Base-by-base conservation (phyloP, 805 yeast species). In the Teunomyces kruisii region DNA sequence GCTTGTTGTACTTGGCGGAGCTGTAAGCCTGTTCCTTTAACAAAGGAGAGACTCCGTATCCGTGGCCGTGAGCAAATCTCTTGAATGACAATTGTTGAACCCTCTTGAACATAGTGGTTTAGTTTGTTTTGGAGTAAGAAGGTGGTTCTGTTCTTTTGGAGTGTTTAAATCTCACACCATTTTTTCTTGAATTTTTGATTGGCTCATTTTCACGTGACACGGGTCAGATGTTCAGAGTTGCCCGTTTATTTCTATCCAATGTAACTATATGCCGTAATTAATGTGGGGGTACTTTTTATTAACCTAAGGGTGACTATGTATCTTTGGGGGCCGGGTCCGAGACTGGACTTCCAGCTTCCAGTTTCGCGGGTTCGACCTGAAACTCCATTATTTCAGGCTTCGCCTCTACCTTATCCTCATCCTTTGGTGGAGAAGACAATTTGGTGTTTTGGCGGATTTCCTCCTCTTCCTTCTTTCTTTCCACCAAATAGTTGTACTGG, bases 61-160 rank as follows among this genome's bases (percentile, higher is more conserved):
- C 71, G 59, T 67, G 71, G 44, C 68, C 68, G 59, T 67, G 72
- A 60, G 64, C 64, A 63, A 62, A 65, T 65, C 77, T 70, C 46
- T 55, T 63, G 60, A 66, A 65, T 43, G 62, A 58, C 52, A 73
- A 68, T 56, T 65, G 70, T 40, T 59, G 57, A 42, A 55, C 53
- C 52, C 61, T 62, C 56, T 57, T 70, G 50, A 69, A 69, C 76
- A 71, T 71, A 47, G 32, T 48, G 24, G 45, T 38, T 40, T 43
- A 32, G 42, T 32, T 33, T 28, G 43, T 44, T 35, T 14, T 42
- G 14, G 13, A 30, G 40, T 22, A 38, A 39, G 29, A 39, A 33
- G 32, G 14, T 39, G 31, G 47, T 40, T 29, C 43, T 39, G 19
- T 19, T 19, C 22, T 19, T 19, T 19, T 19, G 22, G 22, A 9